Percentiles rank a stretch among this genome's conserved stretches.
Conservation (phyloP, 78 protist genomes). For the Dictyostelium intermedium region DNA sequence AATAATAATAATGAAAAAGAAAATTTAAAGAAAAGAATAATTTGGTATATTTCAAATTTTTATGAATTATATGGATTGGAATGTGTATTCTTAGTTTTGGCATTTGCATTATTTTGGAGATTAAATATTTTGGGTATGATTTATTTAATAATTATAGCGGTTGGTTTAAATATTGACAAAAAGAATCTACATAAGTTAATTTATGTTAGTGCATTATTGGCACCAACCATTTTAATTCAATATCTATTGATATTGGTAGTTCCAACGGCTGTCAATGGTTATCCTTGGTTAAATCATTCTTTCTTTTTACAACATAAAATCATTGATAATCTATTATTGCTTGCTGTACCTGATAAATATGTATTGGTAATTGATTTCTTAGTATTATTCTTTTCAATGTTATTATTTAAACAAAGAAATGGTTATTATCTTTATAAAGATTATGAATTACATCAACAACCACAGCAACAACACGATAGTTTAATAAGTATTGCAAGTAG, state of each 20-base stretch:
- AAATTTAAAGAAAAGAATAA: neutral
- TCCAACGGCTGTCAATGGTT: neutral
- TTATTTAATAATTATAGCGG: conserved; percentile 26
- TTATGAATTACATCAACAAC: neutral
- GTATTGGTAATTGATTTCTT: conserved; percentile 29
- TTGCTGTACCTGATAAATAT: neutral
- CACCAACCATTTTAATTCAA: conserved; percentile 45
- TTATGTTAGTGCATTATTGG: conserved; percentile 21
- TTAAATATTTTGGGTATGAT: conserved; percentile 46
- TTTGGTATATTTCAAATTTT: conserved; percentile 49
- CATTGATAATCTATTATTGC: neutral
- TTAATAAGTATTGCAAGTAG: neutral
- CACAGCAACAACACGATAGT: neutral
- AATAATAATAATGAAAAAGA: neutral
- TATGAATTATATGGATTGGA: conserved; percentile 71
- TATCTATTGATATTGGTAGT: conserved; percentile 2
- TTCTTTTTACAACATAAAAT: neutral
- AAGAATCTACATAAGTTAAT: conserved; percentile 9
- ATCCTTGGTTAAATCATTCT: conserved; percentile 2
- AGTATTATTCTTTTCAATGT: conserved; percentile 58
- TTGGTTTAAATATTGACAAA: conserved; percentile 21
- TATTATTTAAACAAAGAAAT: conserved; percentile 15
- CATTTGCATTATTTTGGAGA: conserved; percentile 58
- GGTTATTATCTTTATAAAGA: neutral
- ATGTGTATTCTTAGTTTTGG: neutral